Conservation (phyloP, 2,329 filamentous ascomycete genomes). For the Teratosphaeria zuluensis region DNA sequence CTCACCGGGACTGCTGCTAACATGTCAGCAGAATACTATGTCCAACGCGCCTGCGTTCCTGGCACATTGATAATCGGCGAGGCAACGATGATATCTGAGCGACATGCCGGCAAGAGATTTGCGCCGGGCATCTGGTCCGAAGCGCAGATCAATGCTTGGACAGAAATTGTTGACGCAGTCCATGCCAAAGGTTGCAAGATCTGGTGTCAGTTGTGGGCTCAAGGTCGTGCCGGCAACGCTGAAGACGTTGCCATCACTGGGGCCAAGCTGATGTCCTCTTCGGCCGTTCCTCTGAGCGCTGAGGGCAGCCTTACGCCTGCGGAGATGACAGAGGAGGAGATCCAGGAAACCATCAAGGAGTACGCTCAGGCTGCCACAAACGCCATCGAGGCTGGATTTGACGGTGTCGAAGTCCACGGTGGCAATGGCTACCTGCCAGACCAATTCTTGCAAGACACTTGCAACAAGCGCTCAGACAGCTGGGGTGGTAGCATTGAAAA, state of each 20-base stretch:
- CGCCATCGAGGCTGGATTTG: slow-evolving; percentile 48
- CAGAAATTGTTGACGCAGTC: slow-evolving; percentile 40
- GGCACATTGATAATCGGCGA: slow-evolving; percentile 25
- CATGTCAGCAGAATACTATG: slow-evolving; percentile 23
- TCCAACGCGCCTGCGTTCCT: slow-evolving; percentile 19
- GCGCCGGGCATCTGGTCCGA: slow-evolving; percentile 21
- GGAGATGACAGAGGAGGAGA: slow-evolving; percentile 36
- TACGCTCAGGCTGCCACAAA: slow-evolving; percentile 38
- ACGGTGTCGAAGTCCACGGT: slow-evolving; percentile 42
- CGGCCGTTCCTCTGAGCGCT: slow-evolving; percentile 22
- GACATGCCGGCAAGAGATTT: slow-evolving; percentile 13
- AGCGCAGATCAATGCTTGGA: slow-evolving; percentile 40
- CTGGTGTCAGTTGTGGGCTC: slow-evolving; percentile 36
- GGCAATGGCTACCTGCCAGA: slow-evolving; percentile 45
- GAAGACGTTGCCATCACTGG: slow-evolving; percentile 11
- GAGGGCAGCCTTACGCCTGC: slow-evolving; percentile 7
- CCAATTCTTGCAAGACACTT: slow-evolving; percentile 42
- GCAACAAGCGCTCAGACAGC: slow-evolving; percentile 41
- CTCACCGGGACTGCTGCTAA: neutral
- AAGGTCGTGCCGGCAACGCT: slow-evolving; percentile 37
- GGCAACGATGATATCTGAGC: slow-evolving; percentile 24
- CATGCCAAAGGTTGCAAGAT: slow-evolving; percentile 42
- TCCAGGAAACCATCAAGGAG: slow-evolving; percentile 31
- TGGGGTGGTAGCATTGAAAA: slow-evolving; percentile 45
- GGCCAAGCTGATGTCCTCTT: slow-evolving; percentile 20